Base-by-base conservation (phyloP, 2,329 filamentous ascomycete genomes). In the Sphaerulina populicola region DNA sequence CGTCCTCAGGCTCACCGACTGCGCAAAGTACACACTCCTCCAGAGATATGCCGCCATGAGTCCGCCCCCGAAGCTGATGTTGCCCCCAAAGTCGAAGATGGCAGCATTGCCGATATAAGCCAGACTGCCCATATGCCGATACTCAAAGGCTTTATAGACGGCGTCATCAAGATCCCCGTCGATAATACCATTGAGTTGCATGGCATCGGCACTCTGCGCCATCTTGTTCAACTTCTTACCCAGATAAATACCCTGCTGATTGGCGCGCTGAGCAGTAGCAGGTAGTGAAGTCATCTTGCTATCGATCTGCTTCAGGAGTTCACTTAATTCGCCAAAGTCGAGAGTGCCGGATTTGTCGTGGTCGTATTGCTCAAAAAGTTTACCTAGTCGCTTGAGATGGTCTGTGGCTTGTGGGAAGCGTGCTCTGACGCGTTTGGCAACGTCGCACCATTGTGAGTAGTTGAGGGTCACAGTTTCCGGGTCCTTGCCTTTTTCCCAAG, bases 91-190 rank as follows among this genome's bases (percentile, higher is more conserved):
- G 66, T 98, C 93, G 63, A 98, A 98, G 37, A 98, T 83, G 4
- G 93, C 93, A 6, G 89, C 90, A 68, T 98, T 98, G 40, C 94
- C 94, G 59, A 98, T 83, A 64, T 98, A 98, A 5, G 94, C 93
- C 62, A 98, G 71, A 60, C 82, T 93, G 18, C 94, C 93, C 18
- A 98, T 77, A 66, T 98, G 91, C 63, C 77, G 83, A 70, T 98
- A 98, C 68, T 94, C 85, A 65, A 98, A 98, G 0, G 93, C 87
- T 69, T 87, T 91, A 75, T 95, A 97, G 10, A 93, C 82, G 1
- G 89, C 86, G 41, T 91, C 87, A 64, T 98, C 94, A 5, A 97
- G 71, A 65, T 97, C 91, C 15, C 90, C 91, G 61, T 96, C 87
- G 52, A 83, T 76, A 38, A 97, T 79, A 47, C 94, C 81, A 63